phyloP scores from a whole-genome alignment of 495 filamentous ascomycete genomes.

The Chaetomium tenue region DNA sequence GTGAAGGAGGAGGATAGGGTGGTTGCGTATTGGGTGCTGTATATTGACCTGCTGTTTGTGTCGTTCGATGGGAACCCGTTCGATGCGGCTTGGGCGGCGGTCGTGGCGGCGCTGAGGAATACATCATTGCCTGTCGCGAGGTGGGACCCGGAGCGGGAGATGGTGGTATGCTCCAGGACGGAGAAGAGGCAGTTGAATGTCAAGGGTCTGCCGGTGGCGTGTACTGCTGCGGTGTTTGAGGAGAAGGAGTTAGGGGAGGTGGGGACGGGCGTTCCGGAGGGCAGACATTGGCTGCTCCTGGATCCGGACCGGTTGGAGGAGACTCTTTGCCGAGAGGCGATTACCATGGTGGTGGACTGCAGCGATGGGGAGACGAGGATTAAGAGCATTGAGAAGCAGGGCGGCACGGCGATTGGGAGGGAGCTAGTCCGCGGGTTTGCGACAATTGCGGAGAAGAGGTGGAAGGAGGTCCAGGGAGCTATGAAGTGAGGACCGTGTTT shows the following conservation, averaged over 20 bases:
- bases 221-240: constrained; percentile 73
- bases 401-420: constrained; percentile 55
- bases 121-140: constrained; percentile 75
- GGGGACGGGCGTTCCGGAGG: constrained; percentile 35
- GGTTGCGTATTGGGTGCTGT: constrained; percentile 89
- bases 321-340: constrained; percentile 67
- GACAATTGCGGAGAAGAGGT: constrained; percentile 41
- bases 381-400: constrained; percentile 72
- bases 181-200: constrained; percentile 52
- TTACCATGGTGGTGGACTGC: constrained; percentile 71
- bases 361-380: constrained; percentile 55
- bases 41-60: constrained; percentile 87
- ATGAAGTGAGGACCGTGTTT: constrained; percentile 12
- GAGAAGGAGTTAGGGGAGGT: constrained; percentile 57
- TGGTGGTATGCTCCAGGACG: constrained; percentile 68
- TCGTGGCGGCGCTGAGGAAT: constrained; percentile 77
- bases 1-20: constrained; percentile 49
- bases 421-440: constrained; percentile 44
- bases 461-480: constrained; percentile 41
- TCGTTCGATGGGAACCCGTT: constrained; percentile 88
- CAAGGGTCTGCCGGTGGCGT: constrained; percentile 65
- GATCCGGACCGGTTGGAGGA: constrained; percentile 94
- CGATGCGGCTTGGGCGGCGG: constrained; percentile 81
- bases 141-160: constrained; percentile 82
- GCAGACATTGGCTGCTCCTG: constrained; percentile 69